Base-by-base conservation (phyloP, 2,329 filamentous ascomycete species). In the Teratosphaeria viscida region DNA sequence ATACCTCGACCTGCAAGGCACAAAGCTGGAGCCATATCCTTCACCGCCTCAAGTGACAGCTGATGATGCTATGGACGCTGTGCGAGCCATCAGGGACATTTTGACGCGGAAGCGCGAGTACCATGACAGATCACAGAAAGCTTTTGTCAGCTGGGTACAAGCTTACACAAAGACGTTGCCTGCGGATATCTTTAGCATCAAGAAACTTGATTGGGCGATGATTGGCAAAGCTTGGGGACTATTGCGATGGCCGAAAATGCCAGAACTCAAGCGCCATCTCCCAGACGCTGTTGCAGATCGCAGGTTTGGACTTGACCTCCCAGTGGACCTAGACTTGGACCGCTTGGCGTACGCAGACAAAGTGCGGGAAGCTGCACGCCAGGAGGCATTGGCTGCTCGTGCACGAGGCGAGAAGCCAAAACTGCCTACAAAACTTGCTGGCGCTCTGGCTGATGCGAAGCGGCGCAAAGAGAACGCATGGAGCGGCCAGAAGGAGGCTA, bases 161-260 rank as follows among this genome's bases (percentile, higher is more conserved):
- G 88, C 89, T 65, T 97, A 97, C 76, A 88, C 85, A 70, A 95
- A 94, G 68, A 94, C 97, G 69, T 85, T 92, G 65, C 91, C 92
- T 0, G 87, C 85, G 61, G 95, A 90, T 68, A 97, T 99, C 65
- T 99, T 99, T 78, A 85, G 88, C 11, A 78, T 90, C 2, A 73
- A 80, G 2, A 90, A 95, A 68, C 79, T 96, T 16, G 87, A 96
- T 72, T 99, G 94, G 94, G 77, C 81, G 5, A 87, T 91, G 57
- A 79, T 94, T 0, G 92, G 86, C 0, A 80, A 84, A 58, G 88
- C 87, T 0, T 99, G 92, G 90, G 94, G 90, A 1, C 79, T 99
- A 0, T 79, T 96, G 2, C 86, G 86, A 56, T 80, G 97, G 64
- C 94, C 94, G 3, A 90, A 88, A 71, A 99, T 99, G 94, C 92